Conservation (phyloP, 1,139 yeast genomes). For the Hemisphaericaspora lyxosophila region DNA sequence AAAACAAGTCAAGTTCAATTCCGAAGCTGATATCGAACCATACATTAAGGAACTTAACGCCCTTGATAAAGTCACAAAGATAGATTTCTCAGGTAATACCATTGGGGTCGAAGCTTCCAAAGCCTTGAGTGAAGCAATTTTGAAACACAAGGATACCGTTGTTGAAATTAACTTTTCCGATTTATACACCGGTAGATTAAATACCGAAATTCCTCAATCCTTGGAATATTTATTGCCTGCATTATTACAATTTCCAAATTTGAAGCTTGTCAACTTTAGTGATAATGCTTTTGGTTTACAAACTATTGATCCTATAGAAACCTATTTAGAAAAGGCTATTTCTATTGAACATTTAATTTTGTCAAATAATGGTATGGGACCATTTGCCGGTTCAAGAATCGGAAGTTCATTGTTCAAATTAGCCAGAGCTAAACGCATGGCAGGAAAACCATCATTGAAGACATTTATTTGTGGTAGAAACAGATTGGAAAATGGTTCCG, state of each 20-base stretch:
- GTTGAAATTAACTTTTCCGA: conserved; percentile 82
- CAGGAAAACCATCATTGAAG: conserved; percentile 50
- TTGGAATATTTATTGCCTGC: conserved; percentile 72
- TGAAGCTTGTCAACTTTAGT: conserved; percentile 76
- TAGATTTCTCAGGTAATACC: conserved; percentile 91
- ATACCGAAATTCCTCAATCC: conserved; percentile 90
- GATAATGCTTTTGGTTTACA: conserved; percentile 97
- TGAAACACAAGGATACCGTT: conserved; percentile 48
- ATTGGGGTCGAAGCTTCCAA: conserved; percentile 88
- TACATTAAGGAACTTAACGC: conserved; percentile 54
- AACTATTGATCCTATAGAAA: conserved; percentile 86
- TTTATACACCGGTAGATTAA: conserved; percentile 89
- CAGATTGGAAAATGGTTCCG: conserved; percentile 92
- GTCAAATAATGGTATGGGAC: conserved; percentile 97
- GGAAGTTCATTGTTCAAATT: conserved; percentile 80
- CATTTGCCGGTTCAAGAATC: conserved; percentile 92
- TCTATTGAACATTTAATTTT: conserved; percentile 82
- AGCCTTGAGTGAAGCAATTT: conserved; percentile 63
- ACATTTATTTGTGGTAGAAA: conserved; percentile 96
- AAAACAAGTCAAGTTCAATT: conserved; percentile 72
- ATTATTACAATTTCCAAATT: conserved; percentile 63
- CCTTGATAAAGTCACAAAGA: conserved; percentile 44
- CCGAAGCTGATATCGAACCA: conserved; percentile 70
- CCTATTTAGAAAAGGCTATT: conserved; percentile 69
- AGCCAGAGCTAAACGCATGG: conserved; percentile 59